Percentiles rank a stretch among this genome's conserved stretches.
Conservation (phyloP, 169 alveolate genomes). For the Hepatocystis sp. region DNA sequence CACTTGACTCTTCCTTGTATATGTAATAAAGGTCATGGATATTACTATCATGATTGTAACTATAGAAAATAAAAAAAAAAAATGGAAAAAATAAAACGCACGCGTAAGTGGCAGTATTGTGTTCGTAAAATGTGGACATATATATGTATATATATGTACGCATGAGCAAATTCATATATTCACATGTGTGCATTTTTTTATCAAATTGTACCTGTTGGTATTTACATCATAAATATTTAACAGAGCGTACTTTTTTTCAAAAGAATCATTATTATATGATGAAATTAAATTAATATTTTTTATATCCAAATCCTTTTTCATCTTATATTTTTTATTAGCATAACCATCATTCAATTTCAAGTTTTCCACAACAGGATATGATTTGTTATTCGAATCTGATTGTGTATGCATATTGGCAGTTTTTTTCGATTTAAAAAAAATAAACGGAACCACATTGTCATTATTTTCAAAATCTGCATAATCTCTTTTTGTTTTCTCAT, state of each 20-base stretch:
- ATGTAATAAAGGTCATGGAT: conserved; percentile 64
- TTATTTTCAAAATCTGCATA: too few relatives aligned
- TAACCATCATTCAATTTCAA: conserved; percentile 36
- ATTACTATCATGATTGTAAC: conserved; percentile 14
- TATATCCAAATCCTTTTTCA: conserved; percentile 4
- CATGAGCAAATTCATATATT: too few relatives aligned
- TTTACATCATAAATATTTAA: conserved; percentile 4
- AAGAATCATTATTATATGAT: conserved; percentile 32
- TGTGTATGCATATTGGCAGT: too few relatives aligned
- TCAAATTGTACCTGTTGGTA: conserved; percentile 2
- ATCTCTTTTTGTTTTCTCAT: too few relatives aligned
- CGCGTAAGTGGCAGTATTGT: neutral
- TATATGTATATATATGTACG: neutral
- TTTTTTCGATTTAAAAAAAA: too few relatives aligned
- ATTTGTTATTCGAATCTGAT: too few relatives aligned
- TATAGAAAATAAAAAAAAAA: conserved; percentile 5
- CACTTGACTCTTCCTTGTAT: conserved; percentile 41
- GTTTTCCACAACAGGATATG: too few relatives aligned
- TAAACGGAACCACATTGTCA: too few relatives aligned
- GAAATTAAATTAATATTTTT: conserved; percentile 30
- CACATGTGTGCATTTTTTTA: neutral
- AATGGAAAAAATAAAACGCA: neutral
- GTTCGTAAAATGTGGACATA: neutral
- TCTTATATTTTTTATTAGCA: conserved; percentile 18
- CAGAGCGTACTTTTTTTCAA: conserved; percentile 5